A percentile compares a stretch with the other conserved stretches of the same genome.
phyloP scores from a whole-genome alignment of 768 basidiomycete genomes.

The Psilocybe cyanescens region DNA sequence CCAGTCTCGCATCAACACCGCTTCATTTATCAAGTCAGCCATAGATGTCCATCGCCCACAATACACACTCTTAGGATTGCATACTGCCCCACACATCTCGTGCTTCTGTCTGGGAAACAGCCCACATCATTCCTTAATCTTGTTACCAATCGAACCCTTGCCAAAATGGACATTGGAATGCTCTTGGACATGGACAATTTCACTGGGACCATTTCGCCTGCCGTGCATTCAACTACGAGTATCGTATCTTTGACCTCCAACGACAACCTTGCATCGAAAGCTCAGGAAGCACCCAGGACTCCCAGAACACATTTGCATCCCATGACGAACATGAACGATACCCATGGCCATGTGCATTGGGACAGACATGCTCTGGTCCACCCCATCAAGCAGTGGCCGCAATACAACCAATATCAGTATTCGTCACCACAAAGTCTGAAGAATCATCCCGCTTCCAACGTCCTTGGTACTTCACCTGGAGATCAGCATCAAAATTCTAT shows the following conservation, averaged over 20 bases:
- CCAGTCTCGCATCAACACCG: constrained; percentile 1
- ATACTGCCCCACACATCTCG: neutral
- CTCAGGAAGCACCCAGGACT: constrained; percentile 1
- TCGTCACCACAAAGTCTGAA: neutral
- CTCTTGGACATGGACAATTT: constrained; percentile 14
- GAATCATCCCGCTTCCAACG: neutral
- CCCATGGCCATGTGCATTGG: constrained; percentile 7
- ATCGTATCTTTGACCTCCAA: constrained; percentile 4
- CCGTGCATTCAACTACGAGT: constrained; percentile 11
- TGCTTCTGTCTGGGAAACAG: neutral
- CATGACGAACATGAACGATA: constrained; percentile 8
- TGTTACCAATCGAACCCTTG: neutral
- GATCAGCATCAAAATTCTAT: neutral
- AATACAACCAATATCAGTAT: neutral
- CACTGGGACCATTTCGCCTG: constrained; percentile 9
- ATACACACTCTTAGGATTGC: neutral
- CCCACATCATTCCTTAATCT: neutral
- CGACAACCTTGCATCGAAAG: constrained; percentile 1
- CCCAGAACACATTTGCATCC: constrained; percentile 12
- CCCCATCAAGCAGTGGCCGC: constrained; percentile 10
- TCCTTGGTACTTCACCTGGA: neutral
- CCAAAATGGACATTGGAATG: constrained; percentile 11
- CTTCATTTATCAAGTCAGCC: constrained; percentile 7
- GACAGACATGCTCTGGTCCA: constrained; percentile 2
- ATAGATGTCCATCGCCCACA: neutral